Evolutionary conservation across 2,329 filamentous ascomycete genomes (phyloP).

Genomic region (Talaromyces sp.): DNA sequence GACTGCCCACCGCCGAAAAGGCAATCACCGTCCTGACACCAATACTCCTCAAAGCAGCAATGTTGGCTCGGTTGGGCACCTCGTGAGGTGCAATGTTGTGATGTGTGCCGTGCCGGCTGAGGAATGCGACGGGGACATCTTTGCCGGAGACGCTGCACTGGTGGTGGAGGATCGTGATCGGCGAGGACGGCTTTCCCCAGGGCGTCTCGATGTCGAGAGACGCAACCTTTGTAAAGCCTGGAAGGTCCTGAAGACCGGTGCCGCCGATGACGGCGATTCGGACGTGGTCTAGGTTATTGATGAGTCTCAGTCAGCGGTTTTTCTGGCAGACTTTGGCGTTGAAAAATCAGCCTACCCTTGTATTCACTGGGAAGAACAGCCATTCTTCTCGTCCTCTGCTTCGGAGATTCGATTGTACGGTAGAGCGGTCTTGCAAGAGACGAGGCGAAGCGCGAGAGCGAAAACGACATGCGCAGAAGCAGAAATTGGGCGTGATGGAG

Average conservation of each 20-base stretch:
- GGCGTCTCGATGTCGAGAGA: constrained; percentile 72
- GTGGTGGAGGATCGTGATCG: constrained; percentile 85
- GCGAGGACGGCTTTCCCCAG: constrained; percentile 74
- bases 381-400: constrained; percentile 40
- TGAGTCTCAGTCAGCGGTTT: background rate
- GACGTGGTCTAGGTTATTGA: constrained; percentile 47
- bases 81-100: constrained; percentile 92
- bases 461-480: constrained; percentile 12
- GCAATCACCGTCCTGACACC: constrained; percentile 89
- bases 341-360: constrained; percentile 44
- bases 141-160: constrained; percentile 61
- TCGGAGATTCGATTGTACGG: constrained; percentile 26
- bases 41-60: constrained; percentile 87
- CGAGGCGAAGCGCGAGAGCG: constrained; percentile 3
- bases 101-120: constrained; percentile 83
- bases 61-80: constrained; percentile 91
- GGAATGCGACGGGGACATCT: constrained; percentile 70
- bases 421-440: constrained; percentile 13
- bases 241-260: constrained; percentile 82
- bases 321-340: background rate
- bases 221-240: constrained; percentile 80
- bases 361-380: constrained; percentile 53
- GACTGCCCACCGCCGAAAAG: constrained; percentile 88
- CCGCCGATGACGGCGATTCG: constrained; percentile 88
- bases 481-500: constrained; percentile 16